A percentile compares a stretch with the other conserved stretches of the same genome.
Evolutionary conservation across 1,284 basidiomycete genomes (phyloP).

Genomic region (Polyporus tsugae): DNA sequence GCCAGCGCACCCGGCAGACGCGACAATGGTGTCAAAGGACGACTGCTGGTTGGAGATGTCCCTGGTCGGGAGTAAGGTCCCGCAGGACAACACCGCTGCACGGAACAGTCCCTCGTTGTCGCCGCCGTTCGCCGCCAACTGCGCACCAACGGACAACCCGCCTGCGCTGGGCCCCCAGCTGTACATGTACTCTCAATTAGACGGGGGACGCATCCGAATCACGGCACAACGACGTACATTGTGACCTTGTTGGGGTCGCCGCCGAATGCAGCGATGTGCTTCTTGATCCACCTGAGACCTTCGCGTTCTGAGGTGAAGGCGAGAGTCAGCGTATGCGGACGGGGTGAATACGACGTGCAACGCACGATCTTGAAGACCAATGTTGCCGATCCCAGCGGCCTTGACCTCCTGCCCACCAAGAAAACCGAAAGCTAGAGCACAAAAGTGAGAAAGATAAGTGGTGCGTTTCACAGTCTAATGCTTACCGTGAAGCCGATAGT

Average conservation of each 20-base stretch:
- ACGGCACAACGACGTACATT: slow-evolving; percentile 23
- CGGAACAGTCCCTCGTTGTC: slow-evolving; percentile 36
- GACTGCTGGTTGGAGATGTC: not conserved
- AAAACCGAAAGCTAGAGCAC: slow-evolving; percentile 11
- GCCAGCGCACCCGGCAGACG: not conserved
- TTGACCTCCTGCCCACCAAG: slow-evolving; percentile 51
- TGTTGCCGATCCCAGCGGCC: slow-evolving; percentile 46
- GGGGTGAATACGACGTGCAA: not conserved
- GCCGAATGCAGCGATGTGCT: slow-evolving; percentile 49
- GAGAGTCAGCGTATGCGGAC: not conserved
- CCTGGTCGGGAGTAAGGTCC: not conserved
- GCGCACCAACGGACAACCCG: slow-evolving; percentile 44
- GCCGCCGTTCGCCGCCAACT: slow-evolving; percentile 44
- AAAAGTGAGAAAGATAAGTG: too few species aligned
- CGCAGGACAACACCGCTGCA: not conserved
- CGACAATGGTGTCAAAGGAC: not conserved
- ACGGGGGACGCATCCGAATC: not conserved
- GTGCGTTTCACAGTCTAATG: too few species aligned
- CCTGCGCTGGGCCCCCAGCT: slow-evolving; percentile 54
- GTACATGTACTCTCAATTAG: not conserved
- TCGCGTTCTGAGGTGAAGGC: not conserved
- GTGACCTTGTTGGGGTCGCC: slow-evolving; percentile 48
- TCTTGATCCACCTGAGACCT: slow-evolving; percentile 65
- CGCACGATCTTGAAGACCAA: slow-evolving; percentile 53
- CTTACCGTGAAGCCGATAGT: not conserved